A percentile compares a stretch with the other conserved stretches of the same genome.
These are phyloP conservation scores for Zygotorulaspora mrakii DNA, from an alignment of 1,139 yeast species.

Conservation along the genomic window DNA sequence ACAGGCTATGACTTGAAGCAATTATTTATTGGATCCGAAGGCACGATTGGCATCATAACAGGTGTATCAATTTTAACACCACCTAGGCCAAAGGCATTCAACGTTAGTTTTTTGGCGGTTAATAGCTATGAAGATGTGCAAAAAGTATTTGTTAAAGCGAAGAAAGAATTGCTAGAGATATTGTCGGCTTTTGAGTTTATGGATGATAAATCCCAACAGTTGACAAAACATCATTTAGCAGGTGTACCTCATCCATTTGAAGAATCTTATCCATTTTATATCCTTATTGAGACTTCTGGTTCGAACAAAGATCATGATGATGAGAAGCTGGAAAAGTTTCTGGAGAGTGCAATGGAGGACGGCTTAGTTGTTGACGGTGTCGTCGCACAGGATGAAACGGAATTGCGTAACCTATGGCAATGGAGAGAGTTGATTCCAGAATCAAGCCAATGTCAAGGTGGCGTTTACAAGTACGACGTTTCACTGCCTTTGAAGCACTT, in stretches of 20 bases:
- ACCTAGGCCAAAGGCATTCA: constrained; percentile 71
- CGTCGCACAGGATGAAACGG: constrained; percentile 92
- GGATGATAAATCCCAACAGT: constrained; percentile 73
- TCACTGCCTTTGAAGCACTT: constrained; percentile 77
- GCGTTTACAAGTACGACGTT: constrained; percentile 95
- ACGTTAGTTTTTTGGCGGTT: constrained; percentile 79
- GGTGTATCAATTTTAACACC: constrained; percentile 84
- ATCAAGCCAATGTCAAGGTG: constrained; percentile 80
- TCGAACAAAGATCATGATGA: constrained; percentile 84
- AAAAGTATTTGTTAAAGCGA: constrained; percentile 68
- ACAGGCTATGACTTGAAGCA: constrained; percentile 90
- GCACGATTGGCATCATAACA: constrained; percentile 80
- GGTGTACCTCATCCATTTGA: constrained; percentile 71
- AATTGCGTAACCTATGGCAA: constrained; percentile 75
- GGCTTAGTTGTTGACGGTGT: constrained; percentile 87
- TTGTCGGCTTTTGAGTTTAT: constrained; percentile 88
- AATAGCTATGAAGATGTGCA: constrained; percentile 72
- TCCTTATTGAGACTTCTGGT: constrained; percentile 90
- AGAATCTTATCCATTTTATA: constrained; percentile 77
- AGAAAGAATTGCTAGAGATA: constrained; percentile 71
- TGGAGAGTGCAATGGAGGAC: constrained; percentile 79
- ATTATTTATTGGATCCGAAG: constrained; percentile 84
- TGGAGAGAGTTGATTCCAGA: constrained; percentile 96
- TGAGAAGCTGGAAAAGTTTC: constrained; percentile 70
- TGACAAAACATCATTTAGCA: constrained; percentile 55